Base-by-base conservation (phyloP, 805 yeast species). In the Myxozyma geophila region DNA sequence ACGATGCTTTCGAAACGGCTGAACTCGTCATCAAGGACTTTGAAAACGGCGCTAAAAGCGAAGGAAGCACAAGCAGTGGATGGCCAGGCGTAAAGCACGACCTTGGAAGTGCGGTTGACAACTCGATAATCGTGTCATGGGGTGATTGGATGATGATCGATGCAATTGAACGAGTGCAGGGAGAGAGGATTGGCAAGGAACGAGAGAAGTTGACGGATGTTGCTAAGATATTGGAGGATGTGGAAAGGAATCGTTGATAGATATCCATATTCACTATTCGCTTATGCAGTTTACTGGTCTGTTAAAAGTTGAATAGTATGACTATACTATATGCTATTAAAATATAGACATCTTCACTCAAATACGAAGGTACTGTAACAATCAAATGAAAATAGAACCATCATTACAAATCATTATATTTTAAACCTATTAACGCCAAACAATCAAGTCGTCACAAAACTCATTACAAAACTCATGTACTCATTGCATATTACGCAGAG, bases 1-100 rank as follows among this genome's bases (percentile, higher is more conserved):
- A 87, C 82, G 92, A 89, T 63, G 85, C 97, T 0, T 87, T 87
- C 67, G 82, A 85, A 8, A 87, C 93, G 0, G 93, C 91, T 0
- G 90, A 85, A 35, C 77, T 80, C 12, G 79, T 95, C 0, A 71
- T 85, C 17, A 78, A 81, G 43, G 96, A 91, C 70, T 64, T 59
- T 37, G 58, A 43, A 41, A 35, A 10, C 2, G 60, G 60, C 19
- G 37, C 75, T 37, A 55, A 56, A 1, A 36, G 17, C 35, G n/a
- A 10, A 19, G 21, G 36, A 7, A 21, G 35, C 10, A 4, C 36
- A 2, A 49, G 41, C 37, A 17, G n/a, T 15, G 80, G 81, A 15
- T 72, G 77, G 63, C 71, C 70, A 10, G 76, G 71, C 12, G 68
- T 78, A 36, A 67, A 71, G 19, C 51, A 64, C 12, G 53, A 67